A percentile compares a stretch with the other conserved stretches of the same genome.
Evolutionary conservation across 1,284 basidiomycete species (phyloP).

Genomic region (Puccinia novopanici): DNA sequence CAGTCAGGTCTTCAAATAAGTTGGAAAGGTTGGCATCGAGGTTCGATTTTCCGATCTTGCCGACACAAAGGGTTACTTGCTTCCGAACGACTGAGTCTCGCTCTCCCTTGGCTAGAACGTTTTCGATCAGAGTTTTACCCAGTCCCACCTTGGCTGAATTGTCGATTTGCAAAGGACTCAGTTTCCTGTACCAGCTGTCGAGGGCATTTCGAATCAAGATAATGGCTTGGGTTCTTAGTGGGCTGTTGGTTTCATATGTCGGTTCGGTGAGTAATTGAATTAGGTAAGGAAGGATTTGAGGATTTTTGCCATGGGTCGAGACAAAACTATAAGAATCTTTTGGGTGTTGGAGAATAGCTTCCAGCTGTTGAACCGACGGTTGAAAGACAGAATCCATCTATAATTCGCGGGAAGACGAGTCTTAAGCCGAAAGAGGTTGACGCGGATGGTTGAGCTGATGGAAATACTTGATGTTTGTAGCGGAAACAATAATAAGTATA

Average conservation of each 20-base stretch:
- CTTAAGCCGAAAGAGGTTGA: neutral
- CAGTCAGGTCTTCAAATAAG: conserved; percentile 38
- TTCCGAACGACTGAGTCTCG: conserved; percentile 41
- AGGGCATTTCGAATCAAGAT: conserved; percentile 43
- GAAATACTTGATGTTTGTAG: neutral
- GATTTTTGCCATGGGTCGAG: conserved; percentile 31
- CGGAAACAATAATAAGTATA: too few species aligned
- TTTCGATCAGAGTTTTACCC: conserved; percentile 26
- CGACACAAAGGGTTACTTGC: conserved; percentile 37
- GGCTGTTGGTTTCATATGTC: conserved; percentile 19
- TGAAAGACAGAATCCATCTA: conserved; percentile 32
- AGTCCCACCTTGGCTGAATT: conserved; percentile 29
- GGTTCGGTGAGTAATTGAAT: conserved; percentile 36
- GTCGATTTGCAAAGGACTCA: conserved; percentile 38
- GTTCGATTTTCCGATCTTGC: conserved; percentile 47
- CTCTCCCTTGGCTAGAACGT: conserved; percentile 39
- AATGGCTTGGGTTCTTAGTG: conserved; percentile 37
- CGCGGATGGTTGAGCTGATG: neutral
- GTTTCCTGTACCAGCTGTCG: conserved; percentile 45
- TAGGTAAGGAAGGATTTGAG: conserved; percentile 32
- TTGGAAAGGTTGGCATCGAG: conserved; percentile 43
- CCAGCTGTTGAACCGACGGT: conserved; percentile 41
- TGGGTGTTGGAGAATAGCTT: conserved; percentile 35
- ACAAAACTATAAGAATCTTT: conserved; percentile 40
- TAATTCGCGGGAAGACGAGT: neutral